phyloP scores from a whole-genome alignment of 2,329 filamentous ascomycete genomes.

The Phialocephala subalpina region DNA sequence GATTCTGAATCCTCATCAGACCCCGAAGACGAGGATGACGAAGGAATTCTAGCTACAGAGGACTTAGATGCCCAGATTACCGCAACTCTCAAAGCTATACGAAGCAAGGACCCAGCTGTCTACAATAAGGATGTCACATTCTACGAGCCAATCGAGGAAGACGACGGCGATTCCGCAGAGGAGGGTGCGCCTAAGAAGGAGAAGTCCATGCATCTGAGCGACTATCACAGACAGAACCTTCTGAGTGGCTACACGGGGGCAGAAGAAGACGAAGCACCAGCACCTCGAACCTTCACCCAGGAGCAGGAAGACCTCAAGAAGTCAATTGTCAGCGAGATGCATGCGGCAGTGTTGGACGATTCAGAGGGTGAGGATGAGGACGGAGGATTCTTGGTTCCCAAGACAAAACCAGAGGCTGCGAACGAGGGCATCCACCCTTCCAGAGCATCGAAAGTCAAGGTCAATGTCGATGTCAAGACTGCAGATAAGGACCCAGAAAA shows the following conservation, averaged over 20 bases:
- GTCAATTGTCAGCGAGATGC: conserved; percentile 81
- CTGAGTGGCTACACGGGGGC: conserved; percentile 72
- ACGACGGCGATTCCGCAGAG: conserved; percentile 39
- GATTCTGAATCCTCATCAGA: conserved; percentile 73
- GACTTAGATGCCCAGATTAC: conserved; percentile 87
- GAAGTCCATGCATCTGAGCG: conserved; percentile 84
- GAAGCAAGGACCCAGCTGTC: conserved; percentile 87
- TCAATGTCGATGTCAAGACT: conserved; percentile 71
- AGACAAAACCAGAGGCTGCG: conserved; percentile 54
- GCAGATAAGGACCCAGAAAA: conserved; percentile 91
- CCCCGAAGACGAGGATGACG: conserved; percentile 89
- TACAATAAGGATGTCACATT: conserved; percentile 85
- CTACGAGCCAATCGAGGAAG: conserved; percentile 70
- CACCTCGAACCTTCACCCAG: conserved; percentile 77
- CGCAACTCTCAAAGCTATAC: conserved; percentile 86
- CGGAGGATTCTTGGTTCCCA: conserved; percentile 77
- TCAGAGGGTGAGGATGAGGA: conserved; percentile 60
- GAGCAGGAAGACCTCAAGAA: conserved; percentile 87
- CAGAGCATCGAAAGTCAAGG: conserved; percentile 57
- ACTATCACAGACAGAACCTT: conserved; percentile 94
- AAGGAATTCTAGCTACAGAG: conserved; percentile 85
- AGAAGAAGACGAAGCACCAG: conserved; percentile 64
- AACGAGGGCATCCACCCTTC: conserved; percentile 64
- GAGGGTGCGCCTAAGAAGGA: conserved; percentile 73
- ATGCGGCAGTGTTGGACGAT: conserved; percentile 62